Evolutionary conservation across 2,329 filamentous ascomycete species (phyloP), one percentile per base, ranked within the genome.

Genomic region (Talaromyces funiculosus): DNA sequence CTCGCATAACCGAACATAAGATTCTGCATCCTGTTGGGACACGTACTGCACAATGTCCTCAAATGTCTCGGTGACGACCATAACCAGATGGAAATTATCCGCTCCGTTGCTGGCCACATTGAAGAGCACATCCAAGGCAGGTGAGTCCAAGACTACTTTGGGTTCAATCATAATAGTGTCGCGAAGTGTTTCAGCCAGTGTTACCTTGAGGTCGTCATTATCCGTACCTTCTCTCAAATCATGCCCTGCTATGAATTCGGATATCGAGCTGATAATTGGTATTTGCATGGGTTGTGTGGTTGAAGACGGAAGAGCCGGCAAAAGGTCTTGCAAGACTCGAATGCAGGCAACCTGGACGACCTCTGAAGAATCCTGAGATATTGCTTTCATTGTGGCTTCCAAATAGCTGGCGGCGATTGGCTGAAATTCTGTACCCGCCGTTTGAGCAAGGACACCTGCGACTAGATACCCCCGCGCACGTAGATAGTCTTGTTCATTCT

Each of bases 301-400:
- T 38, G 72, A 72, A 42, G 73, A 70, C 31, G 82, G 79, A 49
- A 87, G 73, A 31, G 82, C 76, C 56, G 82, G 81, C 12, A 87
- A 74, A 59, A 87, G 84, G 68, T 84, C 82, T 68, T 97, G 91
- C 37, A 96, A 77, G 1, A 91, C 88, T 71, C 93, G 92, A 68
- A 97, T 89, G 69, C 91, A 96, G 20, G 93, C 87, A 18, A 96
- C 92, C 73, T 94, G 90, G 45, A 97, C 93, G 37, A 97, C 86
- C 72, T 97, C 92, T 0, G 90, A 89, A 20, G 86, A 80, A 65
- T 96, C 92, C 37, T 80, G 80, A 9, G 85, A 86, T 65, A 96
- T 90, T 7, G 88, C 87, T 55, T 88, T 84, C 57, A 97, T 83
- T 1, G 90, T 82, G 14, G 82, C 79, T 6, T 88, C 86, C 37